Evolutionary conservation across 2,329 filamentous ascomycete genomes (phyloP).

Genomic region (Fusarium luffae): DNA sequence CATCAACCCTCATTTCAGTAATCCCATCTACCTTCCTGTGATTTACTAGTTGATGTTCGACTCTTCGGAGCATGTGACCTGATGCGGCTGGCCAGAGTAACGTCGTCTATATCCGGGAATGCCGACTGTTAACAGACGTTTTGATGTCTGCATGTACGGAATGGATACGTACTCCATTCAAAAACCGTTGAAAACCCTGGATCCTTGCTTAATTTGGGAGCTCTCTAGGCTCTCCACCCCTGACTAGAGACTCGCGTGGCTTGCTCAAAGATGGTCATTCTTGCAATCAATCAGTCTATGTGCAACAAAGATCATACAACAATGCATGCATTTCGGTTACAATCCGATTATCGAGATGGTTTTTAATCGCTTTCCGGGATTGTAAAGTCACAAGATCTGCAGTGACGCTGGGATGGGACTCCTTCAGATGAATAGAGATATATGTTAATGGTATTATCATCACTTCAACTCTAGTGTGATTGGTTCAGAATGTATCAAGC

Average conservation of each 20-base stretch:
- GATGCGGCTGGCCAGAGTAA: constrained; percentile 13
- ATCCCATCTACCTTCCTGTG: not conserved
- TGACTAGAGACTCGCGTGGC: constrained; percentile 26
- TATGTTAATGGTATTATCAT: not conserved
- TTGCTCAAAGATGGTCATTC: constrained; percentile 11
- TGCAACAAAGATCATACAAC: not conserved
- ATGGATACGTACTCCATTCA: not conserved
- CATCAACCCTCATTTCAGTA: constrained; percentile 35
- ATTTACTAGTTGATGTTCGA: not conserved
- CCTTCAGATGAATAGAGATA: not conserved
- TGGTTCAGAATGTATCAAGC: constrained; percentile 2
- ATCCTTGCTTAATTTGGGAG: constrained; percentile 29
- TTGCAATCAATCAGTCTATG: not conserved
- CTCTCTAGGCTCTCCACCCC: constrained; percentile 9
- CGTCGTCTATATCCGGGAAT: constrained; percentile 23
- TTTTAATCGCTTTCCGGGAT: not conserved
- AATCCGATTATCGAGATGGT: not conserved
- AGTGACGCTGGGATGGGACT: not conserved
- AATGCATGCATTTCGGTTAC: not conserved
- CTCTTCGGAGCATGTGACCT: constrained; percentile 26
- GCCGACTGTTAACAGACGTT: constrained; percentile 17
- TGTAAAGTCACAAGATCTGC: constrained; percentile 1
- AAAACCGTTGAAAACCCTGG: constrained; percentile 25
- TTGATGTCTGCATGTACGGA: not conserved
- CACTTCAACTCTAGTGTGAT: not conserved